Evolutionary conservation across 163 green algal genomes (phyloP), one percentile per base, ranked within the genome.

Genomic region (Prototheca cutis): DNA sequence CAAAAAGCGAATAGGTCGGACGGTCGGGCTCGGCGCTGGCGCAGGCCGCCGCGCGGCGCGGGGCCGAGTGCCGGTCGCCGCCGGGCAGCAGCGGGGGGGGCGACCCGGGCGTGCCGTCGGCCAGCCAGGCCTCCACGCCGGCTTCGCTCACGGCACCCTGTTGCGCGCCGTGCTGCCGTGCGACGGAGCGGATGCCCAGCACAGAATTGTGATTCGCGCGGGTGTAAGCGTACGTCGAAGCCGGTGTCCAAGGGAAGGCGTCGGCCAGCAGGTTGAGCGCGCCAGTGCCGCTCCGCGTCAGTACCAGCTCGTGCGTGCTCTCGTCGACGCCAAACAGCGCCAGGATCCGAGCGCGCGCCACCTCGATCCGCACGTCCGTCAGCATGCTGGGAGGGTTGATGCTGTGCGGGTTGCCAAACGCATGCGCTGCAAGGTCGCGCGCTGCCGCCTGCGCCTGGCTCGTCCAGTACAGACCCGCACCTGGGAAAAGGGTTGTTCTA

Each of bases 161-260:
- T 2, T 27, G 29, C 19, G 67, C 81, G 3, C 72, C 76, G 1
- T 62, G 34, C 48, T 70, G 31, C 8, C 83, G 60, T 4, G 84
- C 81, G 55, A 84, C 88, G 63, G 87, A 75, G 4, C 84, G 69
- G 15, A 90, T 81, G 61, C 86, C 87, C 45, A 94, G 73, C 71
- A 93, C 82, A 58, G 68, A 84, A 77, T 88, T 91, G 75, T 94
- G 86, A 67, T 89, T 90, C 63, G 86, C 76, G 5, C 71, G 65
- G 28, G 84, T 72, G 72, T 91, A 90, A n/a, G 67, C 63, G 58
- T 83, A 90, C 25, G 61, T 56, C 47, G 61, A 76, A 28, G 25
- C 39, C 17, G 55, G 17, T 17, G 48, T 70, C 84, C 84, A 94
- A 23, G 84, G 82, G 59, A 93, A 94, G 3, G 71, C 78, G 67